Conservation (phyloP, 176 grass and related monocot genomes). For the Bonia amplexicaulis region DNA sequence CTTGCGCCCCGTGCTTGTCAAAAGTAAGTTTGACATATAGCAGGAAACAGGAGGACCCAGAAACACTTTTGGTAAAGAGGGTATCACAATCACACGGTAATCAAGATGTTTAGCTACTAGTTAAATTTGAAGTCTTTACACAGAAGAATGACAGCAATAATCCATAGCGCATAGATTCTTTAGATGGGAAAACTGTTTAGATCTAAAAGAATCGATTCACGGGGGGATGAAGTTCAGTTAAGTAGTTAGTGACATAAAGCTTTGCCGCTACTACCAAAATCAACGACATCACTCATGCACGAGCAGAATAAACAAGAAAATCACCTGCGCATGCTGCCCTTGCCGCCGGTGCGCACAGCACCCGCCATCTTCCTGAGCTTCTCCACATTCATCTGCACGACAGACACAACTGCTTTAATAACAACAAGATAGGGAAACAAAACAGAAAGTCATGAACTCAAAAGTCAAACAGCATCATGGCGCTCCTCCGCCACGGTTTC, state of each 20-base stretch:
- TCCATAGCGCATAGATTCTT: background rate
- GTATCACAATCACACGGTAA: background rate
- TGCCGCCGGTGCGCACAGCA: conserved; percentile 68
- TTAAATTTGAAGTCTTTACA: background rate
- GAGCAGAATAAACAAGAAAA: background rate
- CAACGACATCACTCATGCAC: background rate
- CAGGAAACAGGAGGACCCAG: background rate
- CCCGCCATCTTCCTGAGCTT: conserved; percentile 77
- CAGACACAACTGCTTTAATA: background rate
- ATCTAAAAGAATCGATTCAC: background rate
- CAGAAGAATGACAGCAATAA: background rate
- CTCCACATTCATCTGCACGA: conserved; percentile 58
- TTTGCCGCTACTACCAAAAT: background rate
- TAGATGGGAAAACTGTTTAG: background rate
- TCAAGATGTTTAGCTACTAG: background rate
- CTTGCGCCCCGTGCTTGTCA: background rate
- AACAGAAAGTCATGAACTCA: background rate
- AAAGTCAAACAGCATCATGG: background rate
- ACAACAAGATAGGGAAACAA: background rate
- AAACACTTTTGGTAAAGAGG: background rate
- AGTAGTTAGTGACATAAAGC: background rate
- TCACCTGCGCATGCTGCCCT: conserved; percentile 70
- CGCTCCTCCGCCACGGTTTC: too few relatives aligned
- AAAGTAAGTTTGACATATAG: background rate
- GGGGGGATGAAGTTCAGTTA: background rate